phyloP scores from a whole-genome alignment of 2,329 filamentous ascomycete genomes.

The Acephala macrosclerotiorum region DNA sequence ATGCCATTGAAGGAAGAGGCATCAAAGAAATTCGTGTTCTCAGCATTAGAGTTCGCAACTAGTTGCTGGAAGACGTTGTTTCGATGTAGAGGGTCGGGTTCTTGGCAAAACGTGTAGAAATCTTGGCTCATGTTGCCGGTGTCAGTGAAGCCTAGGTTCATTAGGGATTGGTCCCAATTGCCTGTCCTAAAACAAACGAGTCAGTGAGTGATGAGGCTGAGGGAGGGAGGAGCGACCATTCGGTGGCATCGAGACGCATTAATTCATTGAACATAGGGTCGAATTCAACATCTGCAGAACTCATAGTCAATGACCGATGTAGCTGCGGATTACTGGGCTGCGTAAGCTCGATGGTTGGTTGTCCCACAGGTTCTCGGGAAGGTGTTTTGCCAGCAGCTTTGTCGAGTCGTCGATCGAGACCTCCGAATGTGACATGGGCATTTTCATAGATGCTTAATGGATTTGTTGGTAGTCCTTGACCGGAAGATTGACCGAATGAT shows the following conservation, averaged over 20 bases:
- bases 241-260: slow-evolving; percentile 61
- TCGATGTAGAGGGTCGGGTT: slow-evolving; percentile 42
- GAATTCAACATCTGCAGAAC: slow-evolving; percentile 38
- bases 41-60: slow-evolving; percentile 39
- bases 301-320: slow-evolving; percentile 33
- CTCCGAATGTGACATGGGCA: slow-evolving; percentile 28
- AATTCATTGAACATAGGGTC: slow-evolving; percentile 65
- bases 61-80: slow-evolving; percentile 44
- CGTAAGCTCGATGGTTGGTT: slow-evolving; percentile 21
- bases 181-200: slow-evolving; percentile 36
- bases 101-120: slow-evolving; percentile 43
- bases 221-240: slow-evolving; percentile 46
- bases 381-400: slow-evolving; percentile 11
- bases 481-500: slow-evolving; percentile 32
- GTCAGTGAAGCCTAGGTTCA: slow-evolving; percentile 47
- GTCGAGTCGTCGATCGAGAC: slow-evolving; percentile 22
- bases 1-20: slow-evolving; percentile 29
- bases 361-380: slow-evolving; percentile 9
- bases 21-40: slow-evolving; percentile 36
- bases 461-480: slow-evolving; percentile 29
- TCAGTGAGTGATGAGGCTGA: not conserved
- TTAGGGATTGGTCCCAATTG: slow-evolving; percentile 44
- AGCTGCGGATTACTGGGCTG: slow-evolving; percentile 28
- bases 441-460: slow-evolving; percentile 35
- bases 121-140: slow-evolving; percentile 44